phyloP scores from a whole-genome alignment of 495 filamentous ascomycete genomes.

The Sphaerosporella brunnea region DNA sequence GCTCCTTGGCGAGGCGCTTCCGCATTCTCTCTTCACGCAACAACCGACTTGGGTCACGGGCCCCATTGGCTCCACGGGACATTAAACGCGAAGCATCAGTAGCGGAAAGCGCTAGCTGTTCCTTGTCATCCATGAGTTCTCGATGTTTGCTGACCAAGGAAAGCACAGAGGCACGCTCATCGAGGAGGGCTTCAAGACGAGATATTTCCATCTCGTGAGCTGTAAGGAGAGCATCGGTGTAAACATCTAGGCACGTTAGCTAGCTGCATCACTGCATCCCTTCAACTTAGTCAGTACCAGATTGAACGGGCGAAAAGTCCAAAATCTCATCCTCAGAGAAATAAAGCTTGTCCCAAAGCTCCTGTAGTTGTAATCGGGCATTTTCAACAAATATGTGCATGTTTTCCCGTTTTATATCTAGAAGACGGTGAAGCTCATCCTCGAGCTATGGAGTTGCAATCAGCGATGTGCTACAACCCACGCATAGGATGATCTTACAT shows the following conservation, averaged over 20 bases:
- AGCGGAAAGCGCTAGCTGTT: constrained; percentile 69
- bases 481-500: too few species aligned
- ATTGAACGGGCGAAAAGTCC: constrained; percentile 89
- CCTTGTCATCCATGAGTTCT: constrained; percentile 66
- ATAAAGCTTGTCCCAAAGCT: constrained; percentile 85
- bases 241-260: constrained; percentile 43
- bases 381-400: constrained; percentile 91
- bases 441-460: constrained; percentile 43
- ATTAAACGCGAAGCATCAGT: constrained; percentile 89
- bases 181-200: constrained; percentile 62
- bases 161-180: constrained; percentile 72
- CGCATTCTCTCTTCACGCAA: constrained; percentile 95
- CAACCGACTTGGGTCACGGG: constrained; percentile 83
- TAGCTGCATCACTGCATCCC: too few species aligned
- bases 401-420: constrained; percentile 86
- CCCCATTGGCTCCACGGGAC: constrained; percentile 68
- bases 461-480: too few species aligned
- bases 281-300: too few species aligned
- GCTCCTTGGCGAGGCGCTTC: constrained; percentile 84
- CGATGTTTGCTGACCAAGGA: constrained; percentile 69
- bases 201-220: constrained; percentile 78
- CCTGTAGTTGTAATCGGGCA: constrained; percentile 70
- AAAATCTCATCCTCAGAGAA: constrained; percentile 96
- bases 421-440: constrained; percentile 67
- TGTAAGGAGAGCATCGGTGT: constrained; percentile 75